Conservation (phyloP, 345 rosid species). For the Pseudoturritis turrita region DNA sequence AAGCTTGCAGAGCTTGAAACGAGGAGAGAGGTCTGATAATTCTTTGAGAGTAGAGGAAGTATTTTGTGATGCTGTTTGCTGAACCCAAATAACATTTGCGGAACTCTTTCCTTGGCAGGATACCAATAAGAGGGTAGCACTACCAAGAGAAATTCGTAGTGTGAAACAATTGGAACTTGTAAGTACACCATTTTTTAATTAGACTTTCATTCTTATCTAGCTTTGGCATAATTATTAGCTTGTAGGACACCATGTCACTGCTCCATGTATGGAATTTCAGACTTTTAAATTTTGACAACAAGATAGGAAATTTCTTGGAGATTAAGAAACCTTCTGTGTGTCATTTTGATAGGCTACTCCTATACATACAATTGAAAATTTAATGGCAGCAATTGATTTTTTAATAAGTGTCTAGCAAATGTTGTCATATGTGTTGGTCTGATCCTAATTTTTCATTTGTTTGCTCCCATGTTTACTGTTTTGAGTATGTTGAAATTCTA, state of each 20-base stretch:
- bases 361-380: neutral
- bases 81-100: constrained; percentile 6
- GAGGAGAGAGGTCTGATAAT: constrained; percentile 72
- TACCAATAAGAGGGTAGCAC: constrained; percentile 53
- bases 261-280: neutral
- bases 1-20: constrained; percentile 97
- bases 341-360: constrained; percentile 1
- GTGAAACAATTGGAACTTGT: constrained; percentile 83
- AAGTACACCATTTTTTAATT: constrained; percentile 27
- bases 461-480: neutral
- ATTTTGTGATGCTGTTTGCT: constrained; percentile 12
- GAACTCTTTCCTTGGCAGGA: constrained; percentile 48
- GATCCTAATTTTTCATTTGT: neutral
- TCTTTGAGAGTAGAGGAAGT: constrained; percentile 9
- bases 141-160: constrained; percentile 90
- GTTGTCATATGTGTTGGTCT: neutral
- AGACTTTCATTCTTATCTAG: constrained; percentile 11
- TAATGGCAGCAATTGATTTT: neutral
- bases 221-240: constrained; percentile 1
- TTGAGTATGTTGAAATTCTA: constrained; percentile 7
- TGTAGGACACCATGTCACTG: neutral
- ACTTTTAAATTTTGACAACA: neutral
- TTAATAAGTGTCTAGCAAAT: neutral
- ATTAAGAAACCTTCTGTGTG: neutral
- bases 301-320: neutral